Evolutionary conservation across 2,329 filamentous ascomycete genomes (phyloP), one percentile per base, ranked within the genome.

Genomic region (Aspergillus amoenus): DNA sequence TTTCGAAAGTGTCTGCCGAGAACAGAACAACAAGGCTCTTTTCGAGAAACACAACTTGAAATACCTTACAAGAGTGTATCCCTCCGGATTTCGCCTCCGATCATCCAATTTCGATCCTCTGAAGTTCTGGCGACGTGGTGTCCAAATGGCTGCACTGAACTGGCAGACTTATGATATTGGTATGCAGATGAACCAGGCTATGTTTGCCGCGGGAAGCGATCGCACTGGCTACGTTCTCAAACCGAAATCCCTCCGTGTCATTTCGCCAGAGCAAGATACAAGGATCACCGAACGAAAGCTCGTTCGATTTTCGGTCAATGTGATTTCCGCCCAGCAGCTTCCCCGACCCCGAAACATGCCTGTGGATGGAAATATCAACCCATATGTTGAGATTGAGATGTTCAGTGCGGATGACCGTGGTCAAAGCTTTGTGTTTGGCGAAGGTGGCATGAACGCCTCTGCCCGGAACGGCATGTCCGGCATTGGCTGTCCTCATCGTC

Each of bases 121-220:
- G 62, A 87, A 88, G 61, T 96, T 94, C 71, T 99, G 94, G 94
- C 88, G 93, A 51, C 88, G 91, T 43, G 94, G 94, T 32, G 94
- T 97, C 17, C 94, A 99, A 76, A 97, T 99, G 93, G 92, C 90
- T 13, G 94, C 94, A 0, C 81, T 97, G 61, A 99, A 99, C 76
- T 97, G 94, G 93, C 94, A 99, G 76, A 97, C 93, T 0, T 97
- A 95, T 69, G 94, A 97, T 70, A 82, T 95, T 17, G 91, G 93
- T 45, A 94, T 97, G 84, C 93, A 97, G 71, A 83, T 97, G 73
- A 97, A 97, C 72, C 90, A 94, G 65, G 94, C 94, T 68, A 97
- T 99, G 94, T 99, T 97, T 71, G 89, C 92, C 46, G 90, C 91
- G 57, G 91, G 91, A 43, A 88, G 84, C 12, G 94, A 97, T 75